Evolutionary conservation across 108 stramenopile species (phyloP), one percentile per base, ranked within the genome.

Genomic region (Mediolabrus comicus): DNA sequence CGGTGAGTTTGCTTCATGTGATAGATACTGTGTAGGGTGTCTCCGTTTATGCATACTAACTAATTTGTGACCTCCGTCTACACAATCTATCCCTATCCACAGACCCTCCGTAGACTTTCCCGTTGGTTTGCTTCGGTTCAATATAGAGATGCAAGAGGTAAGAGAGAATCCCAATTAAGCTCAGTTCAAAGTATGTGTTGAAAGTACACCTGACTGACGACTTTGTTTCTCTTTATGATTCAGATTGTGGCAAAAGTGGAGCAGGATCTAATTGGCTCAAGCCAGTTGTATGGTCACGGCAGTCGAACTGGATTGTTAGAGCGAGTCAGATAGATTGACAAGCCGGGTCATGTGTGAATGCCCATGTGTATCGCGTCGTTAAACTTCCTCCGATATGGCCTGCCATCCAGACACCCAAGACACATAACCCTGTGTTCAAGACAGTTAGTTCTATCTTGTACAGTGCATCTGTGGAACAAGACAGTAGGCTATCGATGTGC

Each of bases 231-330:
- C 11, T 13, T 38, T 38, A 10, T 10, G n/a, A n/a, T n/a, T n/a
- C 36, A 38, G 36, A 38, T 38, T 38, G 53, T 54, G n/a, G 53
- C 53, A 26, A 54, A 29, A 14, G 53, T 54, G 2, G 53, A 54
- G 53, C 53, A 54, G 53, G 14, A 16, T 26, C 14, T 54, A 17
- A 54, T 54, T 29, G 53, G 53, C 14, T 12, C 53, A 29, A 28
- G 27, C 27, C 53, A 54, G 10, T 11, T 54, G 2, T 29, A 54
- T 29, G 53, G 53, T 7, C 53, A 54, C 17, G 36, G 13, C 36
- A 38, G 14, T 10, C 36, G 36, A 38, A 13, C 9, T 38, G n/a
- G n/a, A n/a, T n/a, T n/a, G n/a, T n/a, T n/a, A n/a, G n/a, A n/a
- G n/a, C n/a, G n/a, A n/a, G n/a, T n/a, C n/a, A n/a, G n/a, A n/a